A percentile compares a stretch with the other conserved stretches of the same genome.
These are phyloP conservation scores for Mallotus repandus DNA, from an alignment of 441 rosid genomes.

Conservation along the genomic window DNA sequence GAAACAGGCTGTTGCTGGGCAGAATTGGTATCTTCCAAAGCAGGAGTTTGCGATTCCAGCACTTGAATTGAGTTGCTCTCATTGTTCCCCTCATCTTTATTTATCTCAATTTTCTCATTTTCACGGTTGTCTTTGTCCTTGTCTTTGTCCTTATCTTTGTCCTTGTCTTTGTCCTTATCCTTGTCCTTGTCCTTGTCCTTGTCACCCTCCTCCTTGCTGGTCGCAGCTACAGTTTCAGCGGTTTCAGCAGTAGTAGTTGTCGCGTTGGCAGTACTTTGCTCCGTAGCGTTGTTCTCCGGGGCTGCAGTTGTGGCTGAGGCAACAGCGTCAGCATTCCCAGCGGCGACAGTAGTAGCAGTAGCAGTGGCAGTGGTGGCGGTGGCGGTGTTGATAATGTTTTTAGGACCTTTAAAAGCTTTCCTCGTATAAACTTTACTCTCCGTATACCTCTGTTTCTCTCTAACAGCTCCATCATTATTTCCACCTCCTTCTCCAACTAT, in stretches of 20 bases:
- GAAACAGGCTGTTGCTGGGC: slow-evolving; percentile 33
- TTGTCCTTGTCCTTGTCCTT: too few relatives aligned
- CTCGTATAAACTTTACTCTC: slow-evolving; percentile 75
- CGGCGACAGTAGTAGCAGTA: neutral
- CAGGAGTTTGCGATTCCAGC: slow-evolving; percentile 31
- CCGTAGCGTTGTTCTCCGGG: neutral
- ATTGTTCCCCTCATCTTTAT: slow-evolving; percentile 13
- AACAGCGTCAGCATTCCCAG: neutral
- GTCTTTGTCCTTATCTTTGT: too few relatives aligned
- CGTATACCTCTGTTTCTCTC: slow-evolving; percentile 59
- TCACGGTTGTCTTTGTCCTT: neutral
- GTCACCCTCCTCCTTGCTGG: neutral
- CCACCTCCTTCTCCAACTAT: slow-evolving; percentile 61
- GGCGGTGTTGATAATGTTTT: slow-evolving; percentile 32
- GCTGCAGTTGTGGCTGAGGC: too few relatives aligned
- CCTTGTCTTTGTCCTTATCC: too few relatives aligned
- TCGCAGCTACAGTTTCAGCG: neutral
- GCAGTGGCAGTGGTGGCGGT: slow-evolving; percentile 12
- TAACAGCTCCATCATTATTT: slow-evolving; percentile 39
- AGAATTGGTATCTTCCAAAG: slow-evolving; percentile 29
- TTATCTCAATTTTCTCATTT: slow-evolving; percentile 4
- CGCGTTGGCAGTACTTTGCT: neutral
- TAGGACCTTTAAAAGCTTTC: slow-evolving; percentile 59
- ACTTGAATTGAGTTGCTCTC: slow-evolving; percentile 26
- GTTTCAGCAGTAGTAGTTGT: neutral